Base-by-base conservation (phyloP, 139 green algal genomes). In the Chlamydomonas applanata region DNA sequence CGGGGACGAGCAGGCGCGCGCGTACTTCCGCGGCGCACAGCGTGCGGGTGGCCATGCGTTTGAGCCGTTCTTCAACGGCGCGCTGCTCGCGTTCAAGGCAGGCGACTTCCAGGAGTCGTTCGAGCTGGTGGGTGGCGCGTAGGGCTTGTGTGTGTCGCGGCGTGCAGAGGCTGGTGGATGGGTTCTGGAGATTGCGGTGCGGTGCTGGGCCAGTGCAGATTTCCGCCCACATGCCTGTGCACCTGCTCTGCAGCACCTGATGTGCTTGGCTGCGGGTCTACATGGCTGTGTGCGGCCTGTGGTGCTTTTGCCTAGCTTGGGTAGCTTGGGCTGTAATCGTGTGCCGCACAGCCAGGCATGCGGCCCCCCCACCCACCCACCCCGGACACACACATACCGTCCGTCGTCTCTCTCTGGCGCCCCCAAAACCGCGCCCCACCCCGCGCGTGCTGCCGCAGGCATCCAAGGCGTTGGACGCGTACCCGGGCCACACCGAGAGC, bases 41-140 rank as follows among this genome's bases (percentile, higher is more conserved):
- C 75, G 64, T 24, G 44, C 82, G 24, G 69, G 57, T 27, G 74
- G 59, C 11, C 76, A 86, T 68, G 69, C 88, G 29, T 92, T 89
- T 77, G 91, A 96, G 84, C 72, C 86, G 27, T 83, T 79, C 69
- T 96, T 85, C 82, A 96, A 96, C 75, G 82, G 72, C 17, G 89
- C 86, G n/a, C 75, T 94, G 76, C 71, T 90, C 29, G 82, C 88
- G 0, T 88, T 88, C 76, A 84, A 87, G 69, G 27, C 54, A 3
- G 89, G 91, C 22, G 87, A 94, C 46, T 82, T 93, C 68, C 80
- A 93, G 76, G 80, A 88, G 29, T 74, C 67, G 30, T 86, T 83
- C 54, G 79, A 80, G 25, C 75, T 81, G 74, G 81, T 88, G 66
- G 4, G 74, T 13, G 35, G 59, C 34, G 24, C n/a, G n/a, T n/a